Evolutionary conservation across 768 basidiomycete species (phyloP), one percentile per base, ranked within the genome.

Genomic region (Podaxis mareebaensis): DNA sequence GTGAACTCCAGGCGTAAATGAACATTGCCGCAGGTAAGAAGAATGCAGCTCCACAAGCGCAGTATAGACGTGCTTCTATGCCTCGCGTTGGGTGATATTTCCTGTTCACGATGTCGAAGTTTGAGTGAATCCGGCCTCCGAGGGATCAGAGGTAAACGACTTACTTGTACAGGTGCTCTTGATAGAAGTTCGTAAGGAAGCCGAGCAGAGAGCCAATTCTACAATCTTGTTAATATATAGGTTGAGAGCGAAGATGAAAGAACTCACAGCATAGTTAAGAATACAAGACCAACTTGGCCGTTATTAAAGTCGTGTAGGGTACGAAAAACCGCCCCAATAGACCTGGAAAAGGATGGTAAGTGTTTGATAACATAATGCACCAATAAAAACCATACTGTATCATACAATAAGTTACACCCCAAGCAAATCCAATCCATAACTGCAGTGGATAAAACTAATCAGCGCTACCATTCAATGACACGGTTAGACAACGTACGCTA

Each of bases 341-440:
- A 61, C 15, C 58, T 59, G n/a, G 20, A 22, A 38, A 2, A 17
- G 22, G 36, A 12, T 3, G 28, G 11, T 33, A 15, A 38, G 40
- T 2, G 3, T 17, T 22, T 12, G 20, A 6, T 7, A 58, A 20
- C 17, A 22, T 5, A 3, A 36, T 22, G 15, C 7, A 5, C 22
- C 8, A 4, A 6, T 13, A 38, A 13, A 20, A 5, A 5, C 68
- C 76, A 38, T 67, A 88, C 85, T 85, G 83, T 36, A 91, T 79
- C 71, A 92, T 75, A 58, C 85, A 86, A 68, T 85, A 94, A 24
- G 88, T 72, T 4, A 92, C 83, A 0, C 92, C 92, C 92, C 92
- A 94, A 0, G 84, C 81, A 64, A 93, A 86, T 56, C 86, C 86
- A 36, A 87, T 75, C 89, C 88, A 89, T n/a, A 89, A 69, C 87